These are phyloP conservation scores for Aschersonia sp. DNA, from an alignment of 2,329 filamentous ascomycete genomes.

Conservation along the genomic window DNA sequence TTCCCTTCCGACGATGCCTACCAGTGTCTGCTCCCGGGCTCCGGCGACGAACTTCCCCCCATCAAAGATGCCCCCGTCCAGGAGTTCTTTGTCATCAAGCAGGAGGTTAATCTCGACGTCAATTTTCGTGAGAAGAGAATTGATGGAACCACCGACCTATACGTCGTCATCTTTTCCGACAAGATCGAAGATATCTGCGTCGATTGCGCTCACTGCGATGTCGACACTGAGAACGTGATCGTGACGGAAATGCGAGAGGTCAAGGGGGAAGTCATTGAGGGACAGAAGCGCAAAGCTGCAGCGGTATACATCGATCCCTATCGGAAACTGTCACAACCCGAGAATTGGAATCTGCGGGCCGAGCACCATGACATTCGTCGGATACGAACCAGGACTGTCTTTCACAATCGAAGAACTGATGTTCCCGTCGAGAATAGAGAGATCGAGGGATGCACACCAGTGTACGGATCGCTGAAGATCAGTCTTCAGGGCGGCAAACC, in stretches of 20 bases:
- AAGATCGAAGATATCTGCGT: conserved; percentile 43
- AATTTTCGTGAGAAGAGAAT: conserved; percentile 66
- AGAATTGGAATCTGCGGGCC: conserved; percentile 46
- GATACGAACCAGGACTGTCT: conserved; percentile 45
- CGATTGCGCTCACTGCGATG: conserved; percentile 47
- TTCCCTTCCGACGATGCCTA: conserved; percentile 1
- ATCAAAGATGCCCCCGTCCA: conserved; percentile 20
- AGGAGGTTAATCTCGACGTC: conserved; percentile 80
- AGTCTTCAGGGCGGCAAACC: conserved; percentile 23
- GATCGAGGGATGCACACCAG: conserved; percentile 38
- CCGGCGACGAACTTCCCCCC: conserved; percentile 17
- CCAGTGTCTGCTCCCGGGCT: conserved; percentile 15
- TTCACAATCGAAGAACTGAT: conserved; percentile 35
- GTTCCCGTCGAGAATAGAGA: conserved; percentile 40
- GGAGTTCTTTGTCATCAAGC: conserved; percentile 51
- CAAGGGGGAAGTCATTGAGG: conserved; percentile 19
- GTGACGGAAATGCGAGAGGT: conserved; percentile 26
- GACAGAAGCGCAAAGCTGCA: conserved; percentile 23
- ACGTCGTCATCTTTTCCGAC: conserved; percentile 49
- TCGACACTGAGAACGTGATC: conserved; percentile 37
- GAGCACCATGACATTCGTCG: conserved; percentile 63
- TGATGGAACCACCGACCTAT: conserved; percentile 68
- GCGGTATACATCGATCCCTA: conserved; percentile 50
- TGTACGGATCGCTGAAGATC: conserved; percentile 35
- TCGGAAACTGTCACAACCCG: conserved; percentile 44